A percentile compares a stretch with the other conserved stretches of the same genome.
Conservation (phyloP, 108 stramenopile genomes). For the Stephanodiscus triporus region DNA sequence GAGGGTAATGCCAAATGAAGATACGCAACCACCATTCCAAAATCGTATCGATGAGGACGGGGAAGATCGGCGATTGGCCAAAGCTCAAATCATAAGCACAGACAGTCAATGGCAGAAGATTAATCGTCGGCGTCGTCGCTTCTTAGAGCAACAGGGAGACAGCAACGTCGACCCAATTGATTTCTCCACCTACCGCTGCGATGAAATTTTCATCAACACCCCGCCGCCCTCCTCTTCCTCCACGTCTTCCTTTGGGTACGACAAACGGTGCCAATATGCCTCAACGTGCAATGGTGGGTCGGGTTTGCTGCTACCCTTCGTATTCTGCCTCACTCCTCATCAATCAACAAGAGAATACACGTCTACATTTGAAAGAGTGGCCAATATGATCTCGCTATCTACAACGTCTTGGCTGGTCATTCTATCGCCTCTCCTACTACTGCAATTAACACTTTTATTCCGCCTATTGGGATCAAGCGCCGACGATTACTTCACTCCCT, state of each 20-base stretch:
- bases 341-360: too few relatives aligned
- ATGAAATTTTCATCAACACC: constrained; percentile 24
- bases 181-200: constrained; percentile 38
- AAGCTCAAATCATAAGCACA: neutral
- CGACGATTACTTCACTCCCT: constrained; percentile 94
- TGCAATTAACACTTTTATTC: constrained; percentile 82
- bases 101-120: neutral
- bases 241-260: neutral
- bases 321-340: constrained; percentile 58
- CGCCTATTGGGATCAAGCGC: constrained; percentile 93
- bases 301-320: constrained; percentile 68
- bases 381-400: constrained; percentile 15
- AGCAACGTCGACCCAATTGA: neutral
- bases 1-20: too few relatives aligned
- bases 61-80: neutral
- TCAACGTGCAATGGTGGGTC: constrained; percentile 56
- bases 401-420: constrained; percentile 45
- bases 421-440: constrained; percentile 61
- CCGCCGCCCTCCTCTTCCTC: constrained; percentile 3
- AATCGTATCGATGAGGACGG: too few relatives aligned
- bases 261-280: constrained; percentile 70
- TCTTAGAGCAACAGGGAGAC: neutral
- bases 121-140: constrained; percentile 35
- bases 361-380: neutral
- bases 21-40: too few relatives aligned